Base-by-base conservation (phyloP, 176 grass and related monocot species). In the Juncus effusus region DNA sequence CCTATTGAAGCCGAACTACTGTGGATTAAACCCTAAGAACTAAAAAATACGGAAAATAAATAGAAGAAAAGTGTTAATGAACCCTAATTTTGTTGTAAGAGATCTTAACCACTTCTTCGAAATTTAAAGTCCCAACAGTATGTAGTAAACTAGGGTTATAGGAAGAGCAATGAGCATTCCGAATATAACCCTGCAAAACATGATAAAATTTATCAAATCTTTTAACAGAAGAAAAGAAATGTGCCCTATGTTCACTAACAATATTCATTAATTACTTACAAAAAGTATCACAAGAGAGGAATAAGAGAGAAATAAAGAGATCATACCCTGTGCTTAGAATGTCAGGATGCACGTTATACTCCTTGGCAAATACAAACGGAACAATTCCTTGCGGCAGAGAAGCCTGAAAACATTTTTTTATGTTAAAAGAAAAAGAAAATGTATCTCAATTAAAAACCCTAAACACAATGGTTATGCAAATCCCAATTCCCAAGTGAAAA, bases 351-450 rank as follows among this genome's bases (percentile, higher is more conserved):
- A 84, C 81, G 12, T 84, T 79, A 56, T 84, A 84, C 16, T 84
- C 81, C 70, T 84, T 79, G 10, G 81, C 81, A 69, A 84, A 84
- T 40, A 84, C 81, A 75, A 84, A 84, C 7, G 81, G 81, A 50
- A 84, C 81, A 28, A 84, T 78, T 69, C 81, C 81, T 78, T 75
- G 81, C 3, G 81, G 81, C 13, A 84, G 81, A 56, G 81, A 55
- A 28, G 81, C 76, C 81, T 84, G 81, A 54, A 70, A 61, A 53
- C 59, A 49, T 13, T 2, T 45, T 19, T 42, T 3, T 16, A 55
- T 15, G 28, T 71, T 71, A 71, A 37, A 42, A 47, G 44, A 47
- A 47, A 47, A 47, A 47, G 44, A 47, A 47, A 47, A 6, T 47
- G 44, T 47, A 47, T 6, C 19, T 28, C 19, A 28, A 28, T 28